A percentile compares a stretch with the other conserved stretches of the same genome.
phyloP scores from a whole-genome alignment of 1,284 basidiomycete genomes.

The Apiotrichum sp. region DNA sequence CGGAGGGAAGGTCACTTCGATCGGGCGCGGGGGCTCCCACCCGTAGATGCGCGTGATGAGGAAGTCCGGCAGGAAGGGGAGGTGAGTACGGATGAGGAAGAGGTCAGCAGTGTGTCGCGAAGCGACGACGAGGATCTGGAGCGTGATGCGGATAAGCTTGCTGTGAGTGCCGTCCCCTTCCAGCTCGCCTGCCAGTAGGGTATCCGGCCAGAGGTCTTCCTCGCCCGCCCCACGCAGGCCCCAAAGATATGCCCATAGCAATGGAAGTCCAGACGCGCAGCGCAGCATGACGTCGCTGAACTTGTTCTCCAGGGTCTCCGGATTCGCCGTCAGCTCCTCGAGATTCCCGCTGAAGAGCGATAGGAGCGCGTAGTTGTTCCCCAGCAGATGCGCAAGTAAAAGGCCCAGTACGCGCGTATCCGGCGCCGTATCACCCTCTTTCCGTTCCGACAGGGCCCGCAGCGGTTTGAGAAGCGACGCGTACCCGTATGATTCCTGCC shows the following conservation, averaged over 20 bases:
- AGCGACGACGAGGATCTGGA: constrained; percentile 23
- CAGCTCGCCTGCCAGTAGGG: neutral
- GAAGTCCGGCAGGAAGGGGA: constrained; percentile 32
- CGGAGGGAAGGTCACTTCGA: constrained; percentile 34
- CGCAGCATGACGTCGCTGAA: constrained; percentile 27
- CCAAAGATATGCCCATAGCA: constrained; percentile 38
- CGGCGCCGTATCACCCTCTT: constrained; percentile 3
- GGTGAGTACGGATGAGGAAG: constrained; percentile 22
- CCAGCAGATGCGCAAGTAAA: constrained; percentile 35
- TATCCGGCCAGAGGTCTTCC: neutral
- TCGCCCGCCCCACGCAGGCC: constrained; percentile 7
- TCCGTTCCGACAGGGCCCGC: constrained; percentile 1
- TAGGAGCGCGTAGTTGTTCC: constrained; percentile 38
- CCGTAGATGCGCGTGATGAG: constrained; percentile 35
- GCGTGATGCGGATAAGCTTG: constrained; percentile 20
- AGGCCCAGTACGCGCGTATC: constrained; percentile 28
- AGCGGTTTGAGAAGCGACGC: constrained; percentile 18
- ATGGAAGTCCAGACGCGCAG: constrained; percentile 22
- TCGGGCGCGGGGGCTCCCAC: constrained; percentile 20
- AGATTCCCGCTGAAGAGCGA: constrained; percentile 18
- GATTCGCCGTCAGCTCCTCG: constrained; percentile 1
- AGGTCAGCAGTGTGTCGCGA: constrained; percentile 18
- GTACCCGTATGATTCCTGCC: constrained; percentile 30
- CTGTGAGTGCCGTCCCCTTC: constrained; percentile 2
- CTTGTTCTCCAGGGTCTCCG: constrained; percentile 10